phyloP scores from a whole-genome alignment of 768 basidiomycete genomes.

The Mycena belliarum region DNA sequence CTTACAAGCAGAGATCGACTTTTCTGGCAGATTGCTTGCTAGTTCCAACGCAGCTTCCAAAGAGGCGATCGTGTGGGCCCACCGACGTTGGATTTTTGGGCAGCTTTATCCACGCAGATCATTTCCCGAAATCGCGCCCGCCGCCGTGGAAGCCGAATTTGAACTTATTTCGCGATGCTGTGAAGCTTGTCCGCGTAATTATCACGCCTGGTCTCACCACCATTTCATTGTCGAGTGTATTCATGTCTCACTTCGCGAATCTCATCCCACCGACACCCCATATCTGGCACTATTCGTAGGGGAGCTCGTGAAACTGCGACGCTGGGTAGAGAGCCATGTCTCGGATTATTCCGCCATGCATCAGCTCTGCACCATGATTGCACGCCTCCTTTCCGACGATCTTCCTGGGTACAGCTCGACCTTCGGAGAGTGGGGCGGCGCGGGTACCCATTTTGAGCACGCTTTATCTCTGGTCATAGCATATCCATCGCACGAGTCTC shows the following conservation, averaged over 20 bases:
- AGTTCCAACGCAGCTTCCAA: conserved; percentile 59
- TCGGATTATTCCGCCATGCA: conserved; percentile 70
- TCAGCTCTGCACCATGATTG: conserved; percentile 45
- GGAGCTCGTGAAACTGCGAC: conserved; percentile 38
- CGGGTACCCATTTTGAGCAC: conserved; percentile 32
- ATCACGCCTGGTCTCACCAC: conserved; percentile 73
- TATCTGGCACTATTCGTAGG: conserved; percentile 36
- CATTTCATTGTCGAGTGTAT: conserved; percentile 45
- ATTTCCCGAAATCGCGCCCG: conserved; percentile 35
- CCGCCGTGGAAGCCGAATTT: conserved; percentile 48
- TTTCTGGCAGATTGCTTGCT: conserved; percentile 47
- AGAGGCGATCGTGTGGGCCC: conserved; percentile 69
- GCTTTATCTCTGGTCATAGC: conserved; percentile 47
- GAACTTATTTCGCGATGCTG: conserved; percentile 48
- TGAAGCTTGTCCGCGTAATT: conserved; percentile 69
- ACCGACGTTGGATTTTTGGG: conserved; percentile 65
- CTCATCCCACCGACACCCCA: conserved; percentile 20
- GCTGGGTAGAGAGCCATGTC: conserved; percentile 65
- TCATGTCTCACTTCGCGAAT: conserved; percentile 20
- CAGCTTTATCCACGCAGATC: conserved; percentile 27
- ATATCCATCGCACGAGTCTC: conserved; percentile 60
- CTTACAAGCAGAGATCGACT: conserved; percentile 47
- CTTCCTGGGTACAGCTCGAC: not conserved
- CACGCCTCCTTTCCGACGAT: conserved; percentile 24
- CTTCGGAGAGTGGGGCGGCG: conserved; percentile 1